Conservation (phyloP, 2,329 filamentous ascomycete species). For the Graphiopsis chlorocephala region DNA sequence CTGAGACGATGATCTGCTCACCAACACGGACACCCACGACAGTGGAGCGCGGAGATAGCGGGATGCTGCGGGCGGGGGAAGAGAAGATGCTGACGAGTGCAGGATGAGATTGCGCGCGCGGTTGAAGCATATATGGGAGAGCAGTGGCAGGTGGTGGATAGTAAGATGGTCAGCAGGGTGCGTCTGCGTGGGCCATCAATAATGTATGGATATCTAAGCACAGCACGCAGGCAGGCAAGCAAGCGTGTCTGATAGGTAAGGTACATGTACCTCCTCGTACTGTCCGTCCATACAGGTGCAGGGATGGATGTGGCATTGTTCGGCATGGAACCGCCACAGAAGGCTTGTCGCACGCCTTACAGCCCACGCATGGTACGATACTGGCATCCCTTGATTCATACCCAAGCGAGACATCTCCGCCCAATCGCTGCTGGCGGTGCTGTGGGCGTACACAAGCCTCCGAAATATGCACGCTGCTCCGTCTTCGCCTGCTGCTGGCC, state of each 20-base stretch:
- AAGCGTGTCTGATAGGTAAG: neutral
- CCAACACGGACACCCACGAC: neutral
- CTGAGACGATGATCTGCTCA: neutral
- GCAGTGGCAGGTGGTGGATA: neutral
- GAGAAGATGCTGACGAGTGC: neutral
- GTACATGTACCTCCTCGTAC: neutral
- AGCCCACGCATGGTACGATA: neutral
- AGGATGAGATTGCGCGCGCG: neutral
- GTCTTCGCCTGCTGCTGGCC: neutral
- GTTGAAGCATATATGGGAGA: neutral
- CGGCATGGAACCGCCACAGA: neutral
- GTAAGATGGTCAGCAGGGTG: neutral
- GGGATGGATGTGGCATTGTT: neutral
- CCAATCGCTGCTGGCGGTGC: neutral
- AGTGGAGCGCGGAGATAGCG: neutral
- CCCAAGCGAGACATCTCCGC: neutral
- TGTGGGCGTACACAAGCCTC: neutral
- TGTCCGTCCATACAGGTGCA: neutral
- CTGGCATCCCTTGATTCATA: neutral
- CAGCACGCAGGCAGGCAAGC: neutral
- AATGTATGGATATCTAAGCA: neutral
- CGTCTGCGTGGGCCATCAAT: neutral
- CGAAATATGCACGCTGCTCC: neutral
- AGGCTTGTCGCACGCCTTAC: slow-evolving; percentile 7
- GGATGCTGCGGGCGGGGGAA: neutral